These are phyloP conservation scores for Ceratocystis albifundus DNA, from an alignment of 2,329 filamentous ascomycete species.

Conservation along the genomic window DNA sequence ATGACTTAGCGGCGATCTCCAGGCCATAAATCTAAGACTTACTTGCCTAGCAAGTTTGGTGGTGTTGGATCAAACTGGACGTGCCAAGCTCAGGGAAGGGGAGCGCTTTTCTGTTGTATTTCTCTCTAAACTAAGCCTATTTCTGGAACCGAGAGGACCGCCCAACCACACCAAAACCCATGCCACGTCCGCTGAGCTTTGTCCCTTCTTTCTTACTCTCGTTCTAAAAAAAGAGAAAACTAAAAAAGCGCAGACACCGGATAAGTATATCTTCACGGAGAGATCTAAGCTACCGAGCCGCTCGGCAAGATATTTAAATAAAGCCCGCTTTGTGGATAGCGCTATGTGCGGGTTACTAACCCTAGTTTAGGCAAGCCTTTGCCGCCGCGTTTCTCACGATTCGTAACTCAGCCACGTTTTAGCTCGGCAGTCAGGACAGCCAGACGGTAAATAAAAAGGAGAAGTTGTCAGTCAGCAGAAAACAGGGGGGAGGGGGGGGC, in stretches of 20 bases:
- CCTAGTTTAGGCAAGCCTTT: not conserved
- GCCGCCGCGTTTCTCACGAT: not conserved
- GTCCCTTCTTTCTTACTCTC: not conserved
- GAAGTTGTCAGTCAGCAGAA: not conserved
- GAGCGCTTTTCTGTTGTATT: no score
- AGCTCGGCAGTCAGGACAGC: not conserved
- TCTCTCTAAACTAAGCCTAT: not conserved
- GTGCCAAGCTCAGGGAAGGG: not conserved
- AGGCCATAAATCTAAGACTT: not conserved
- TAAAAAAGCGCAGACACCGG: constrained; percentile 11
- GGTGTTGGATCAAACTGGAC: not conserved
- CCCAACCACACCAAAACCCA: not conserved
- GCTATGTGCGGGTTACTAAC: not conserved
- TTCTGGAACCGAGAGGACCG: not conserved
- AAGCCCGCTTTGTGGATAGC: not conserved
- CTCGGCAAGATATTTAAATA: not conserved
- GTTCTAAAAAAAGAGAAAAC: constrained; percentile 13
- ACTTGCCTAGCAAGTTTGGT: not conserved
- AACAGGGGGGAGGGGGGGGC: not conserved
- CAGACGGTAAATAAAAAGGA: not conserved
- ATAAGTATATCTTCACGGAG: not conserved
- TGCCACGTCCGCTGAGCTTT: not conserved
- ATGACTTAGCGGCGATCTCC: constrained; percentile 8
- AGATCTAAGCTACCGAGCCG: constrained; percentile 5
- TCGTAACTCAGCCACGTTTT: constrained; percentile 8